Evolutionary conservation across 768 basidiomycete species (phyloP), one percentile per base, ranked within the genome.

Genomic region (Rhodosporidiobolus odoratus): DNA sequence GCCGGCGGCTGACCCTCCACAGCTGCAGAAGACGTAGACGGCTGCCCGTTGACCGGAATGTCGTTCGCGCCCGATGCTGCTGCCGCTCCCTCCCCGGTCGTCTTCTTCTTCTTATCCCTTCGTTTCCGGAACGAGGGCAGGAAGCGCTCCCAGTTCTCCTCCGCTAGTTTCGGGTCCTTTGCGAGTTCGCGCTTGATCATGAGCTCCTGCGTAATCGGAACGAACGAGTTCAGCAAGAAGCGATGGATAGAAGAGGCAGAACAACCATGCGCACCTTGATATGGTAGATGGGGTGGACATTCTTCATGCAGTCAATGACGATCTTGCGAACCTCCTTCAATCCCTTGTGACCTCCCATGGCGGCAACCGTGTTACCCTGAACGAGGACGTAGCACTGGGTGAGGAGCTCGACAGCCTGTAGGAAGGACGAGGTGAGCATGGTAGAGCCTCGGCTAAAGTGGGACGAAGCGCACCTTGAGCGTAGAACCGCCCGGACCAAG

Each of bases 241-340:
- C 41, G 43, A 13, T 3, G 27, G 40, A n/a, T 15, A 5, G 8
- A 27, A n/a, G 30, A 58, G 72, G 43, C 38, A 38, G 38, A 27
- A 50, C 41, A 73, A n/a, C n/a, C n/a, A n/a, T n/a, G n/a, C 76
- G 30, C 48, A 91, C 93, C 81, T 99, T 99, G 81, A 99, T 99
- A 76, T 93, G 88, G 79, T 99, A 99, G 78, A 99, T 98, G 2
- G 96, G 96, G 78, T 99, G 96, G 63, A 98, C 89, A 79, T 99
- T 99, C 82, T 89, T 93, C 96, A 99, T 98, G 82, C 96, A 99
- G 78, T 99, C 96, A 50, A 97, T 80, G n/a, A 99, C 86, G 71
- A 98, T 97, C 75, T 94, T 82, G 67, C 96, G 85, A 17, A 99
- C 95, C 80, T 99, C 96, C 79, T 97, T 98, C 27, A 99, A 83